phyloP scores from a whole-genome alignment of 805 yeast genomes.

The Candida succiphila region DNA sequence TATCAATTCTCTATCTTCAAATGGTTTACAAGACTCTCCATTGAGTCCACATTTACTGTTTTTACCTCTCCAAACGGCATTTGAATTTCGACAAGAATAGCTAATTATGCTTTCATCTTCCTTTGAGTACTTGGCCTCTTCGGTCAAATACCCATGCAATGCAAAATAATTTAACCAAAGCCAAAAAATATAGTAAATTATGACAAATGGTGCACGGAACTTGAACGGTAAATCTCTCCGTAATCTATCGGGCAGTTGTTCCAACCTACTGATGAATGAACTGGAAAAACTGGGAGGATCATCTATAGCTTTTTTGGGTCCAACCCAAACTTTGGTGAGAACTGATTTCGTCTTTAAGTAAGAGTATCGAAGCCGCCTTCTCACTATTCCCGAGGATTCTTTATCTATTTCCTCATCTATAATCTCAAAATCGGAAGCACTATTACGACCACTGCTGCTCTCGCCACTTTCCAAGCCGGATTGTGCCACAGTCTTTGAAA shows the following conservation, averaged over 20 bases:
- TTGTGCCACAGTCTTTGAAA: too few species aligned
- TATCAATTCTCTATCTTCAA: constrained; percentile 32
- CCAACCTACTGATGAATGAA: constrained; percentile 20
- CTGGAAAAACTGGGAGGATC: constrained; percentile 31
- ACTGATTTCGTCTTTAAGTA: too few species aligned
- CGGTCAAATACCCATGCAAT: constrained; percentile 35
- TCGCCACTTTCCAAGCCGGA: too few species aligned
- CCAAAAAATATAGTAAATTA: constrained; percentile 39
- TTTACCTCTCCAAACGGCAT: constrained; percentile 62
- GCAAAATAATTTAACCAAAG: constrained; percentile 25
- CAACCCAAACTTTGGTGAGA: too few species aligned
- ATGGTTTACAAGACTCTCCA: constrained; percentile 48
- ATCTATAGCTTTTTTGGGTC: constrained; percentile 41
- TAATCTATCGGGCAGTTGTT: constrained; percentile 32
- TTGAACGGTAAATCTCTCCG: constrained; percentile 17
- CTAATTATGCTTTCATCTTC: constrained; percentile 24
- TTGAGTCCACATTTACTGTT: constrained; percentile 68
- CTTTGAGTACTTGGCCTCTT: constrained; percentile 24
- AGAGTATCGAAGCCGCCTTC: too few species aligned
- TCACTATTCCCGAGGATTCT: too few species aligned
- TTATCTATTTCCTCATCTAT: too few species aligned
- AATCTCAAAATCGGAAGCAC: too few species aligned
- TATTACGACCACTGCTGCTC: too few species aligned
- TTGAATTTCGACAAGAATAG: constrained; percentile 37
- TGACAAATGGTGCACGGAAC: constrained; percentile 20